Evolutionary conservation across 78 protist genomes (phyloP).

Genomic region (Isochrysis galbana): DNA sequence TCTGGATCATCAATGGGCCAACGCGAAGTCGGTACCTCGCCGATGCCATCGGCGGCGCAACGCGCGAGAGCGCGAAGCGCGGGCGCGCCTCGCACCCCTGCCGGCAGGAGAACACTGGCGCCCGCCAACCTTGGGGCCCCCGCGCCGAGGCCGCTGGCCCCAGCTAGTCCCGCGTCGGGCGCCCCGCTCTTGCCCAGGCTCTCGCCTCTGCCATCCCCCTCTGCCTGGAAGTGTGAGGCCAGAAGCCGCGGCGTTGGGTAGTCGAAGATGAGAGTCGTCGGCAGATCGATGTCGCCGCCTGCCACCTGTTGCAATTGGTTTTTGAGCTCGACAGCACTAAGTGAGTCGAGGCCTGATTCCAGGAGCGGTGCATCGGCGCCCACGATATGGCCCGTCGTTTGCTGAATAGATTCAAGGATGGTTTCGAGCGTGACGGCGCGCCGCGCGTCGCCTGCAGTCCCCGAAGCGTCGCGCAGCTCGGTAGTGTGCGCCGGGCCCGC

Average conservation of each 20-base stretch:
- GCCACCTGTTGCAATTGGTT: neutral
- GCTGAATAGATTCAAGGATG: neutral
- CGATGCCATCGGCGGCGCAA: neutral
- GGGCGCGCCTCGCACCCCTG: neutral
- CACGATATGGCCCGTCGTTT: neutral
- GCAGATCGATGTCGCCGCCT: neutral
- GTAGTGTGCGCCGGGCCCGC: neutral
- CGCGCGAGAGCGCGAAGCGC: neutral
- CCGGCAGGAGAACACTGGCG: neutral
- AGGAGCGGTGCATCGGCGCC: neutral
- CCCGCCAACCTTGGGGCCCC: neutral
- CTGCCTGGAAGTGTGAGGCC: neutral
- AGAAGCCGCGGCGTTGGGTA: conserved; percentile 5
- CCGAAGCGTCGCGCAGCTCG: too few relatives aligned
- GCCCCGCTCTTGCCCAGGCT: neutral
- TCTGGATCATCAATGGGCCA: neutral
- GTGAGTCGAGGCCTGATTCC: conserved; percentile 21
- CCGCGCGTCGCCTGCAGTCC: neutral
- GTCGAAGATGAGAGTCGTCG: conserved; percentile 9
- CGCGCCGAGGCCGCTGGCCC: too few relatives aligned
- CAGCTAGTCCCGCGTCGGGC: neutral
- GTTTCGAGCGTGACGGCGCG: neutral
- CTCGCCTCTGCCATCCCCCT: neutral
- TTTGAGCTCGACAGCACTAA: neutral
- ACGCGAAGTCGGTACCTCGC: neutral